These are phyloP conservation scores for Rhamnella rubrinervis DNA, from an alignment of 331 rosid species.

Conservation along the genomic window DNA sequence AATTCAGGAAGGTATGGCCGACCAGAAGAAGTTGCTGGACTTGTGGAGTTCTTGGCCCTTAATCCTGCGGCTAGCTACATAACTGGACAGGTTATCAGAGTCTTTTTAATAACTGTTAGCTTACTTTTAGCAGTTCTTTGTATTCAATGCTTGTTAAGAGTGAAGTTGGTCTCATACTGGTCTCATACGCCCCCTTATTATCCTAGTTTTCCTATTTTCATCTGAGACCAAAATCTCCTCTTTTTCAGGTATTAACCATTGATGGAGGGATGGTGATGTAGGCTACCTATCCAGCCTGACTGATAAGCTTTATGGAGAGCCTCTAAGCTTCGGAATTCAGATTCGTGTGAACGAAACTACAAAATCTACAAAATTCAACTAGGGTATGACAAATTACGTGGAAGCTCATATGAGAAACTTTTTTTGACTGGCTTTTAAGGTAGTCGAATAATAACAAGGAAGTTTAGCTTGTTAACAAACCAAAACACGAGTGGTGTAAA, in stretches of 20 bases:
- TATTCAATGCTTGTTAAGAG: not conserved
- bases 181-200: not conserved
- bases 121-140: not conserved
- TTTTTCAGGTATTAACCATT: slow-evolving; percentile 71
- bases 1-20: slow-evolving; percentile 87
- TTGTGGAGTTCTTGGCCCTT: slow-evolving; percentile 92
- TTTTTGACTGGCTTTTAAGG: slow-evolving; percentile 17
- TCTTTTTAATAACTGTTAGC: not conserved
- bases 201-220: not conserved
- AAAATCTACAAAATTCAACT: slow-evolving; percentile 10
- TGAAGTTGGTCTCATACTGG: not conserved
- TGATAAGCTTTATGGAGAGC: slow-evolving; percentile 7
- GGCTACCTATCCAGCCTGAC: slow-evolving; percentile 10
- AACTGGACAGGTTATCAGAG: slow-evolving; percentile 77
- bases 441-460: slow-evolving; percentile 21
- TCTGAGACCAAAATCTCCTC: not conserved
- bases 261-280: slow-evolving; percentile 98
- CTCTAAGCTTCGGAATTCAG: slow-evolving; percentile 2
- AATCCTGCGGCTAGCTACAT: slow-evolving; percentile 85
- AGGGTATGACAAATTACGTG: slow-evolving; percentile 4
- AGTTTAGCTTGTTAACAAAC: slow-evolving; percentile 27
- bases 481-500: not conserved
- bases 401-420: slow-evolving; percentile 17
- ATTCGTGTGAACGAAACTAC: slow-evolving; percentile 22
- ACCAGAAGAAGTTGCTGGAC: slow-evolving; percentile 97